Evolutionary conservation across 2,329 filamentous ascomycete genomes (phyloP), one percentile per base, ranked within the genome.

Genomic region (Trichoderma brevicompactum): DNA sequence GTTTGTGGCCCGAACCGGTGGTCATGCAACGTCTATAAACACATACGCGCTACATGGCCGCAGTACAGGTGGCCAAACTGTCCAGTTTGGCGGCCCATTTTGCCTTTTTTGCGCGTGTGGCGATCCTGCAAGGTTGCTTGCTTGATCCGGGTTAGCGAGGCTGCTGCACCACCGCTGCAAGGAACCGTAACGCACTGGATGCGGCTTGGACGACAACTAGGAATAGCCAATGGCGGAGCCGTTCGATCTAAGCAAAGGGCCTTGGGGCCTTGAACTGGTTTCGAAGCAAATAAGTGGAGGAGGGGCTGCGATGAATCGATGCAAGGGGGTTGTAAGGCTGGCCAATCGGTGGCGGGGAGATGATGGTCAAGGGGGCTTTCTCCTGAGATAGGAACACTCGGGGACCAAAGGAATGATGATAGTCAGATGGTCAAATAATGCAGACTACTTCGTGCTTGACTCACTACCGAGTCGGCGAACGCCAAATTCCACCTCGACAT

Each of bases 61-160:
- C 59, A 54, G 48, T 15, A 23, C 12, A 12, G 9, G 49, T 36
- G 59, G 59, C 59, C 59, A 36, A 46, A 23, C 32, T 40, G 49
- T 63, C 59, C 48, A 53, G n/a, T 34, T 44, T 63, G 59, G 59
- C 59, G 59, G 59, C 59, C 59, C 59, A 63, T 63, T 63, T 63
- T 63, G 49, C 59, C 59, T 63, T 63, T 62, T 38, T 63, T 63
- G 48, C 49, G 40, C 44, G 28, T 38, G 48, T 63, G 49, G 48
- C 59, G 48, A 63, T 61, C 58, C 58, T 61, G 48, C 48, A 52
- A 61, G 58, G 58, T 61, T 61, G 58, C 48, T 40, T 52, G 40
- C 48, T 63, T 63, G 28, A 63, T 63, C 59, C 23, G 59, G 59
- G 13, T 46, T 63, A 63, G 59, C 49, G 41, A 63, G 59, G 59